These are phyloP conservation scores for Leccinum rimulosum DNA, from an alignment of 768 basidiomycete genomes.

Conservation along the genomic window DNA sequence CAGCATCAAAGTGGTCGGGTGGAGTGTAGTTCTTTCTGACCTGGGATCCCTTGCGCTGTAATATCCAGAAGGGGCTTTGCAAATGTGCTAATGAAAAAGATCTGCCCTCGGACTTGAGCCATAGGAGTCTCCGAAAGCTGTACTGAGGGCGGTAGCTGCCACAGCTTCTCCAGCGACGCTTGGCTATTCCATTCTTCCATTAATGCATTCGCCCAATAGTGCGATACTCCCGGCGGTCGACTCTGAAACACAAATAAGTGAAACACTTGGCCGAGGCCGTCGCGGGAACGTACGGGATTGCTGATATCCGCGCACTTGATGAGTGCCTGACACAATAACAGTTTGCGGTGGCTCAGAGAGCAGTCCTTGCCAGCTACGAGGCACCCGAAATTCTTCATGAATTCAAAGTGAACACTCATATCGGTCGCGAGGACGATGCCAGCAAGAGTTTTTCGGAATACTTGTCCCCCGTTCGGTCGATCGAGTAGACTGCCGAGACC, in stretches of 20 bases:
- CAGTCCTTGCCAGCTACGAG: conserved; percentile 42
- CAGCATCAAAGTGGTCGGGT: conserved; percentile 8
- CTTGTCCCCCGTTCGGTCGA: conserved; percentile 41
- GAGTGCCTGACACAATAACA: conserved; percentile 83
- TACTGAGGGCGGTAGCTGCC: conserved; percentile 65
- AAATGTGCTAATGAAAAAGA: conserved; percentile 84
- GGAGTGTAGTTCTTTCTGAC: conserved; percentile 37
- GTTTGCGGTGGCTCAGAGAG: conserved; percentile 48
- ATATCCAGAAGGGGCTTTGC: conserved; percentile 82
- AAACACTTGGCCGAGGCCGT: not conserved
- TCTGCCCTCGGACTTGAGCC: conserved; percentile 76
- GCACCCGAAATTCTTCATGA: conserved; percentile 66
- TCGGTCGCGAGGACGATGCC: conserved; percentile 90
- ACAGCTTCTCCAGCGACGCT: conserved; percentile 77
- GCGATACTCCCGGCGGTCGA: conserved; percentile 88
- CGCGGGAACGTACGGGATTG: conserved; percentile 74
- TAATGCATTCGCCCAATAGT: conserved; percentile 89
- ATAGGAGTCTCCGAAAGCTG: conserved; percentile 46
- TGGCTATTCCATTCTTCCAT: conserved; percentile 91
- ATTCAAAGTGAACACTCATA: conserved; percentile 86
- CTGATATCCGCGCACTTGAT: conserved; percentile 99
- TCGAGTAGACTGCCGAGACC: conserved; percentile 71
- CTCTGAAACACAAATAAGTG: conserved; percentile 47
- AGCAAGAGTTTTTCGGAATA: conserved; percentile 71
- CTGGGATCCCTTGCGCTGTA: conserved; percentile 68